phyloP scores from a whole-genome alignment of 176 grass and related monocot genomes.

The Carex scoparia region DNA sequence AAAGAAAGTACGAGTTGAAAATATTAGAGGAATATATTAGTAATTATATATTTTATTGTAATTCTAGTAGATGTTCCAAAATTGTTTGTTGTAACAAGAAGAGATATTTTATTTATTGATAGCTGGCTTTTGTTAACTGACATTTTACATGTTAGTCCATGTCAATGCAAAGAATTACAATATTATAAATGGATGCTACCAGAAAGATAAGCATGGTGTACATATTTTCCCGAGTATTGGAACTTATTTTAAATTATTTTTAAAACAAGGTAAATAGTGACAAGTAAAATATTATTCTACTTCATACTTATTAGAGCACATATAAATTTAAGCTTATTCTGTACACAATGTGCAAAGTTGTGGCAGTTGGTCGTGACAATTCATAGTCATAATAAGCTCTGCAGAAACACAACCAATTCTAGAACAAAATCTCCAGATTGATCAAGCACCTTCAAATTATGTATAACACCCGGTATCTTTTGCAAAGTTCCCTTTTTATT shows the following conservation, averaged over 20 bases:
- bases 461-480: no score
- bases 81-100: background rate
- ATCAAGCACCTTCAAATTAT: no score
- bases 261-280: background rate
- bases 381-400: background rate
- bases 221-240: background rate
- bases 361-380: background rate
- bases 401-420: background rate
- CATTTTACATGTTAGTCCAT: background rate
- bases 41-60: background rate
- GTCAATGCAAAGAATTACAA: background rate
- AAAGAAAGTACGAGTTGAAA: background rate
- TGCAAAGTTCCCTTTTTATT: no score
- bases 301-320: background rate
- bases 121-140: background rate
- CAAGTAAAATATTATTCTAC: background rate
- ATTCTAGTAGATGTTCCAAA: background rate
- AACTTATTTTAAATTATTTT: background rate
- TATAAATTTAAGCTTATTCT: background rate
- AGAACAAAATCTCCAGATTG: no score
- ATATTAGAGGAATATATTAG: background rate
- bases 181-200: background rate
- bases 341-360: background rate
- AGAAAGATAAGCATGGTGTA: background rate
- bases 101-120: background rate